These are phyloP conservation scores for Plectosphaerella cucumerina DNA, from an alignment of 2,329 filamentous ascomycete genomes.

Conservation along the genomic window DNA sequence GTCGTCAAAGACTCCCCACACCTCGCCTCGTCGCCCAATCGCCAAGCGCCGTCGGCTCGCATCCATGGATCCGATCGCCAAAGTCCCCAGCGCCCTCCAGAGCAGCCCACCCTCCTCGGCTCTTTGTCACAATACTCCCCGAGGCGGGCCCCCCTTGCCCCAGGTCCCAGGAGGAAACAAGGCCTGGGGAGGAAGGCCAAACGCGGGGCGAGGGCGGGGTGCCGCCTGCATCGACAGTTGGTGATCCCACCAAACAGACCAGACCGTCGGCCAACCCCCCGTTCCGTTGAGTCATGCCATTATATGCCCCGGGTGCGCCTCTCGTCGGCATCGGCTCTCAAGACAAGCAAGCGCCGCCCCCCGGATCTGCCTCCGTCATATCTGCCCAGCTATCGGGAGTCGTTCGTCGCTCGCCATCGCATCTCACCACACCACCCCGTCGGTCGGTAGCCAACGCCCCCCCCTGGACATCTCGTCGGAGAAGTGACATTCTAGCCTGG, in stretches of 20 bases:
- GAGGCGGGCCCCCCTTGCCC: background rate
- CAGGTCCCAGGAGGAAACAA: background rate
- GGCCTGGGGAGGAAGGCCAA: background rate
- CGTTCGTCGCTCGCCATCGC: background rate
- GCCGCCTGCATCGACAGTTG: background rate
- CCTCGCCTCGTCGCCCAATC: background rate
- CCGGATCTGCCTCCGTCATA: background rate
- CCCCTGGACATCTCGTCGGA: background rate
- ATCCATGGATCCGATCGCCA: background rate
- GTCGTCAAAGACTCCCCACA: too few species aligned
- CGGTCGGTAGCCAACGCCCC: background rate
- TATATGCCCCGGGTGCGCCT: background rate
- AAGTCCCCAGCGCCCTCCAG: background rate
- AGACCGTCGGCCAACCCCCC: background rate
- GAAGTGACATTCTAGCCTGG: background rate
- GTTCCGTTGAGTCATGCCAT: background rate
- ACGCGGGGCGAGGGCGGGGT: background rate
- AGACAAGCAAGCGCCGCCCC: background rate
- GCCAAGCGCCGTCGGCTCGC: slow-evolving; percentile 1
- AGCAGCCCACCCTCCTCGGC: background rate
- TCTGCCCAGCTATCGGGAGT: background rate
- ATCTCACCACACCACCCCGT: background rate
- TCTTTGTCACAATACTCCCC: background rate
- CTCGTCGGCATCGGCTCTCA: slow-evolving; percentile 3
- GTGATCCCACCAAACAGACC: background rate